Evolutionary conservation across 192 early-diverging fungal species (phyloP), one percentile per base, ranked within the genome.

Genomic region (Coemansia guatemalensis): DNA sequence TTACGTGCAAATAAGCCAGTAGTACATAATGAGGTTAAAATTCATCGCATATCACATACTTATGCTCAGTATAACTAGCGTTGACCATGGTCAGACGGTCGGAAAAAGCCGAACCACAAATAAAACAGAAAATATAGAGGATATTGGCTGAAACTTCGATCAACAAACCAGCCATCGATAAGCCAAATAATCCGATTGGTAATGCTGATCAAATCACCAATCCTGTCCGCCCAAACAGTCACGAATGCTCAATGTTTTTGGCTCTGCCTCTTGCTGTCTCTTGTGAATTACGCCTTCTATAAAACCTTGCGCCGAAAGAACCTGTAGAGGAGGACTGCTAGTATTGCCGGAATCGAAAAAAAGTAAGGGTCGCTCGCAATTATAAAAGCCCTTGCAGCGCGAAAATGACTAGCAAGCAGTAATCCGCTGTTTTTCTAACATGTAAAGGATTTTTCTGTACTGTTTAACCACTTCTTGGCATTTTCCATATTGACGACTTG

Each of bases 41-140:
- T n/a, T n/a, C n/a, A n/a, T n/a, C n/a, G n/a, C n/a, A n/a, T n/a
- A n/a, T n/a, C n/a, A n/a, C n/a, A n/a, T n/a, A n/a, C n/a, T n/a
- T n/a, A n/a, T n/a, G n/a, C n/a, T n/a, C n/a, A n/a, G n/a, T n/a
- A n/a, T n/a, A n/a, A n/a, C n/a, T n/a, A n/a, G n/a, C n/a, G n/a
- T n/a, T n/a, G n/a, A n/a, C n/a, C n/a, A n/a, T n/a, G n/a, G n/a
- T n/a, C 8, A 1, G 5, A 18, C 50, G 18, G 8, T 6, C 22
- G 50, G n/a, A 49, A 49, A 49, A 22, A 49, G 14, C 48, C n/a
- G 48, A 49, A n/a, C 48, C 48, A 49, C n/a, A 49, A 49, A 49
- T 18, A 49, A 22, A 49, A 22, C 48, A 18, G 22, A 49, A 49
- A 49, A 49, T 21, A 22, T 21, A 49, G n/a, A 22, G n/a, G 48